Conservation (phyloP, 106 monocot genomes). For the Acorus gramineus region DNA sequence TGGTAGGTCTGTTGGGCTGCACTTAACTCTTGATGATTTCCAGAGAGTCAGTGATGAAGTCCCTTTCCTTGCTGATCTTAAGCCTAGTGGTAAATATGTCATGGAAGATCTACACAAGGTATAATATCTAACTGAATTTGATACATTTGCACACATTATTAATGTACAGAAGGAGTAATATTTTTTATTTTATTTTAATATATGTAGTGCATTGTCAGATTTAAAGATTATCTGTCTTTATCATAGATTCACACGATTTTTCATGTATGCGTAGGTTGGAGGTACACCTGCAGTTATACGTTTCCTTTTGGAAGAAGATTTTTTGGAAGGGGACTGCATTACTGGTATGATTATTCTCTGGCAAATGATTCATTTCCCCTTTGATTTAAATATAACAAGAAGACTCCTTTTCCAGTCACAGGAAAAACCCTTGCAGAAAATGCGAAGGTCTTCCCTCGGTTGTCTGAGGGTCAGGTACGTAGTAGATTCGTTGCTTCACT, state of each 20-base stretch:
- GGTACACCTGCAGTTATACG: slow-evolving; percentile 91
- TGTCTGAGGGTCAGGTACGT: slow-evolving; percentile 82
- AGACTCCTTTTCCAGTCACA: slow-evolving; percentile 51
- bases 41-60: slow-evolving; percentile 85
- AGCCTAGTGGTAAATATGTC: slow-evolving; percentile 99
- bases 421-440: slow-evolving; percentile 94
- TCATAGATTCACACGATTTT: not conserved
- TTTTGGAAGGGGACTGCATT: slow-evolving; percentile 87
- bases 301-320: slow-evolving; percentile 68
- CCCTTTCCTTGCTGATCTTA: slow-evolving; percentile 96
- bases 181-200: no score
- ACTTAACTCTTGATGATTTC: slow-evolving; percentile 90
- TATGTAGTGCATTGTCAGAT: no score
- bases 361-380: not conserved
- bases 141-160: not conserved
- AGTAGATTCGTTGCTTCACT: not conserved
- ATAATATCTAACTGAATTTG: not conserved
- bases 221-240: not conserved
- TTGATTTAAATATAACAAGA: not conserved
- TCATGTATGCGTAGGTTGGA: slow-evolving; percentile 46
- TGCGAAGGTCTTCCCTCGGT: slow-evolving; percentile 59
- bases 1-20: slow-evolving; percentile 83
- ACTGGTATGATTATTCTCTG: slow-evolving; percentile 47
- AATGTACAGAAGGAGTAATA: no score
- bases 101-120: slow-evolving; percentile 99